phyloP scores from a whole-genome alignment of 2,329 filamentous ascomycete species.

The Diplodia corticola region DNA sequence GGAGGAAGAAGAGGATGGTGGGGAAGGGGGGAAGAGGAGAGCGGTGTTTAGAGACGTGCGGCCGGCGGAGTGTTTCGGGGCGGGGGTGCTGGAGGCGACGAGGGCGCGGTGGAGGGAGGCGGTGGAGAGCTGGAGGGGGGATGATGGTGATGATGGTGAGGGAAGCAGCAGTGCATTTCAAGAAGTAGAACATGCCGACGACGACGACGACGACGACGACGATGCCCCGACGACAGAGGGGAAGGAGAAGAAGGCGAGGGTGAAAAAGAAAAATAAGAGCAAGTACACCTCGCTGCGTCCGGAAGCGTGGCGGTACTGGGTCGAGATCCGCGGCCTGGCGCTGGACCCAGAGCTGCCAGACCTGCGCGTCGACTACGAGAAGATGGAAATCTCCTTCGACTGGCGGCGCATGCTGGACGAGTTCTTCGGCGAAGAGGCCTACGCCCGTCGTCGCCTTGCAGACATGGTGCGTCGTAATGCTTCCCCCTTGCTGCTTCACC shows the following conservation, averaged over 20 bases:
- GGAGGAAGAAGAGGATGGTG: not conserved
- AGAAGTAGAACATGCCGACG: too few species aligned
- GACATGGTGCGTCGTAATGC: not conserved
- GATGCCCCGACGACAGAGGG: not conserved
- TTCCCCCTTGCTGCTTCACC: not conserved
- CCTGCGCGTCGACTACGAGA: conserved; percentile 28
- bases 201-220: too few species aligned
- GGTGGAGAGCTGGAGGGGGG: not conserved
- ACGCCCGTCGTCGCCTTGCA: not conserved
- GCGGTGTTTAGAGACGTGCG: conserved; percentile 1
- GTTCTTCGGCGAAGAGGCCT: conserved; percentile 35
- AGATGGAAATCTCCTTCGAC: conserved; percentile 30
- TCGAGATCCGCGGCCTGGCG: not conserved
- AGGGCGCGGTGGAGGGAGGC: not conserved
- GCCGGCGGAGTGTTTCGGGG: not conserved
- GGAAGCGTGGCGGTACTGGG: not conserved
- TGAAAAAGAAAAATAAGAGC: too few species aligned
- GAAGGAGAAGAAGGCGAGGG: not conserved
- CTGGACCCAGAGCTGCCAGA: conserved; percentile 33
- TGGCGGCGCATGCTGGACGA: conserved; percentile 34
- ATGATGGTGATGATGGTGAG: not conserved
- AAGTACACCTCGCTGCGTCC: not conserved
- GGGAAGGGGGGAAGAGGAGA: not conserved
- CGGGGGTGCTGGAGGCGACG: conserved; percentile 4
- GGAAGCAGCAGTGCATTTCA: not conserved